A percentile compares a stretch with the other conserved stretches of the same genome.
These are phyloP conservation scores for Penicillium fuscoglaucum DNA, from an alignment of 2,329 filamentous ascomycete species.

Conservation along the genomic window DNA sequence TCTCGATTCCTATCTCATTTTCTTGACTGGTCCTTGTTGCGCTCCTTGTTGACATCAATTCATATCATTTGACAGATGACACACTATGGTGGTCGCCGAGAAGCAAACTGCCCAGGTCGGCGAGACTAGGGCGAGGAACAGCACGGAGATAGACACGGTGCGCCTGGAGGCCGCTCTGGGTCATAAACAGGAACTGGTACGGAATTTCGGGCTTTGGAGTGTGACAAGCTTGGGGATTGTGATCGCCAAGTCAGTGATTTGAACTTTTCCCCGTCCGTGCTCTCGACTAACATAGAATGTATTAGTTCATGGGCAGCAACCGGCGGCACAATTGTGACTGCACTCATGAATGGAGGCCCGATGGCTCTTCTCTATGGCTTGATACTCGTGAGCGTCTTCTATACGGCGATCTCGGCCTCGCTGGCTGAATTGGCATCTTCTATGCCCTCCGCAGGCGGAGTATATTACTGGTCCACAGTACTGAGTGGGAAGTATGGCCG, in stretches of 20 bases:
- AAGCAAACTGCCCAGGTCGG: not conserved
- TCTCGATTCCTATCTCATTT: not conserved
- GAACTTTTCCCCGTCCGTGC: not conserved
- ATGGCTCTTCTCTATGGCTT: slow-evolving; percentile 62
- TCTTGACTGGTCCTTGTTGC: not conserved
- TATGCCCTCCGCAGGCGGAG: slow-evolving; percentile 55
- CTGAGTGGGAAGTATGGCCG: slow-evolving; percentile 52
- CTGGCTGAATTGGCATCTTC: slow-evolving; percentile 59
- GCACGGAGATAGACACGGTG: slow-evolving; percentile 21
- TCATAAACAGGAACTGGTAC: slow-evolving; percentile 58
- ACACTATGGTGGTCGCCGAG: not conserved
- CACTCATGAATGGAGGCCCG: slow-evolving; percentile 60
- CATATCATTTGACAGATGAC: not conserved
- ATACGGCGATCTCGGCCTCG: slow-evolving; percentile 55
- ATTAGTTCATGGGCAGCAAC: slow-evolving; percentile 60
- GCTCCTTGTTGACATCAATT: not conserved
- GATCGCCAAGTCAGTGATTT: slow-evolving; percentile 42
- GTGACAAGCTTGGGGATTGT: slow-evolving; percentile 59
- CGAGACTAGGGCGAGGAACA: not conserved
- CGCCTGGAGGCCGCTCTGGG: slow-evolving; percentile 41
- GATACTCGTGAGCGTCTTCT: slow-evolving; percentile 47
- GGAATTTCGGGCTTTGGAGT: slow-evolving; percentile 58
- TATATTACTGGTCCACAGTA: slow-evolving; percentile 61
- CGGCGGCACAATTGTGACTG: slow-evolving; percentile 55
- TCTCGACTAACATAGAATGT: not conserved